These are phyloP conservation scores for Hypoxylon cercidicola DNA, from an alignment of 495 filamentous ascomycete species.

Conservation along the genomic window DNA sequence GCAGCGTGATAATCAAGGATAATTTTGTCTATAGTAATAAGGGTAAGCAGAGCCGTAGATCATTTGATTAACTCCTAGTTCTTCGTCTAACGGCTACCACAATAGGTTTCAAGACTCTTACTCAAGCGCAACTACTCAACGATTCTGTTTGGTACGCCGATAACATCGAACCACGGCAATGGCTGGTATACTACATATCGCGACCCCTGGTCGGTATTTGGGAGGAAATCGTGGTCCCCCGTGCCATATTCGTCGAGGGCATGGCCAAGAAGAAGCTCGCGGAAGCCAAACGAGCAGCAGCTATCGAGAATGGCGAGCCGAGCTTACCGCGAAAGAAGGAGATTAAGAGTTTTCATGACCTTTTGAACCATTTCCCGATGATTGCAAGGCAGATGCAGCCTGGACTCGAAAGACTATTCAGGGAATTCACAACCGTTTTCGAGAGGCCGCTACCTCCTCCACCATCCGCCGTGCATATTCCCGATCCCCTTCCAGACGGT, in stretches of 20 bases:
- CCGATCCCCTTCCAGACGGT: conserved; percentile 61
- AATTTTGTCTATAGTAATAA: conserved; percentile 94
- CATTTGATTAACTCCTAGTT: not conserved
- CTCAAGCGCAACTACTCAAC: conserved; percentile 87
- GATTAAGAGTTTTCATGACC: conserved; percentile 87
- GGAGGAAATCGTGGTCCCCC: conserved; percentile 75
- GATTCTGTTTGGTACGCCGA: conserved; percentile 92
- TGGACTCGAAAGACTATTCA: conserved; percentile 89
- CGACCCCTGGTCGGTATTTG: conserved; percentile 86
- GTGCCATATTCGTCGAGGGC: conserved; percentile 65
- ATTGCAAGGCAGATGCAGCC: conserved; percentile 97
- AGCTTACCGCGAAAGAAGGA: conserved; percentile 79
- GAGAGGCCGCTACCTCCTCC: conserved; percentile 85
- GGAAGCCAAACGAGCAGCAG: conserved; percentile 45
- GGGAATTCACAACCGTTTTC: conserved; percentile 85
- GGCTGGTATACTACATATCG: conserved; percentile 97
- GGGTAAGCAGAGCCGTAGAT: conserved; percentile 62
- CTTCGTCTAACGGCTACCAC: conserved; percentile 20
- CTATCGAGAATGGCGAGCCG: conserved; percentile 48
- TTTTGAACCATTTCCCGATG: conserved; percentile 93
- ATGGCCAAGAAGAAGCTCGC: conserved; percentile 43
- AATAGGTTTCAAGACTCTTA: conserved; percentile 88
- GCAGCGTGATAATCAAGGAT: conserved; percentile 95
- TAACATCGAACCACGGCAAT: conserved; percentile 82
- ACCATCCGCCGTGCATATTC: conserved; percentile 68